Percentiles rank a stretch among this genome's conserved stretches.
phyloP scores from a whole-genome alignment of 2,329 filamentous ascomycete species.

The Fusarium robinianum region DNA sequence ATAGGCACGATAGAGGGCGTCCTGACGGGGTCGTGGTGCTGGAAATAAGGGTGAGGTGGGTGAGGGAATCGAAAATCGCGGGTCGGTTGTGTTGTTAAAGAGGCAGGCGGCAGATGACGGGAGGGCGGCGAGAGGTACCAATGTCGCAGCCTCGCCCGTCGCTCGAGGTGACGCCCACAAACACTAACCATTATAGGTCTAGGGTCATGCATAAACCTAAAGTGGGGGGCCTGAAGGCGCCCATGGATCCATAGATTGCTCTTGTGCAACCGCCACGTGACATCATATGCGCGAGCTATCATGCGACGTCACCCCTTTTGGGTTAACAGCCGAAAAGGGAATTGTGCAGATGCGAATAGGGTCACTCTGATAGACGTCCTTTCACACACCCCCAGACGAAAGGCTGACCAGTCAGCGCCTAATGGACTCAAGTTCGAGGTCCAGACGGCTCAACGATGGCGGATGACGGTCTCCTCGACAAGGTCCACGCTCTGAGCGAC shows the following conservation, averaged over 20 bases:
- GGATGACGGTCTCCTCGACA: constrained; percentile 64
- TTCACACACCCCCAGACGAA: not conserved
- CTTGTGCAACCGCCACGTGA: constrained; percentile 38
- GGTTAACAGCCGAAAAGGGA: constrained; percentile 9
- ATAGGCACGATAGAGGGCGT: not conserved
- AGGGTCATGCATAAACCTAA: constrained; percentile 36
- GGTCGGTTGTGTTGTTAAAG: constrained; percentile 32
- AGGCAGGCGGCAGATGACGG: constrained; percentile 29
- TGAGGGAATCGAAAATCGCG: constrained; percentile 8
- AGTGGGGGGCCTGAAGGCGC: constrained; percentile 4
- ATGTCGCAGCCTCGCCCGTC: constrained; percentile 39
- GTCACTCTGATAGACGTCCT: constrained; percentile 4
- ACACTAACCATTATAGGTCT: constrained; percentile 27
- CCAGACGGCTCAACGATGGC: constrained; percentile 55
- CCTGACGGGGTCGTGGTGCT: constrained; percentile 4
- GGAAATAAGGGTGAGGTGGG: constrained; percentile 6
- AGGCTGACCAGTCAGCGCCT: no score
- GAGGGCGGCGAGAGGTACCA: constrained; percentile 25
- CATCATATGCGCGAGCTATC: constrained; percentile 34
- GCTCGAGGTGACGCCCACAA: constrained; percentile 29
- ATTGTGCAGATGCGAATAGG: constrained; percentile 11
- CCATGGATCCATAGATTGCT: constrained; percentile 11
- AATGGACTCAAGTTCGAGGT: constrained; percentile 34
- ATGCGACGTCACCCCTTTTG: constrained; percentile 25
- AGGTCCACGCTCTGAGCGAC: constrained; percentile 80